phyloP scores from a whole-genome alignment of 306 rosid species.

The Corylus avellana region DNA sequence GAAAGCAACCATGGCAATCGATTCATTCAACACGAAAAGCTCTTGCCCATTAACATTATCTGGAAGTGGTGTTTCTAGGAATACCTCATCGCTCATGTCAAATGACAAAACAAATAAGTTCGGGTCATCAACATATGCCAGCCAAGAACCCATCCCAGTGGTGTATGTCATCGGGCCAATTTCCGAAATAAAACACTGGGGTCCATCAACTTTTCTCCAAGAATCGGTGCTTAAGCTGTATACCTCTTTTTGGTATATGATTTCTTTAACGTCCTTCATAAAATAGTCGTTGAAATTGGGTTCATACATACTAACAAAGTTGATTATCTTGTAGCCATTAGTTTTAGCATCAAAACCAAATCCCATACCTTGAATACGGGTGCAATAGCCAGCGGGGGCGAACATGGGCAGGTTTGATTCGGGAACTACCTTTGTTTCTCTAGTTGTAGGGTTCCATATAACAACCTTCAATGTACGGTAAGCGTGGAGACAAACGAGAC shows the following conservation, averaged over 20 bases:
- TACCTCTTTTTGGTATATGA: background rate
- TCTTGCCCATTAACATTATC: background rate
- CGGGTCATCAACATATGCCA: background rate
- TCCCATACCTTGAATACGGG: background rate
- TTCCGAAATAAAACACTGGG: background rate
- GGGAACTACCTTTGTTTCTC: background rate
- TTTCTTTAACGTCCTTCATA: too few relatives aligned
- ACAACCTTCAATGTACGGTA: background rate
- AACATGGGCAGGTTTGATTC: background rate
- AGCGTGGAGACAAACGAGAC: background rate
- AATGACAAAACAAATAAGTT: background rate
- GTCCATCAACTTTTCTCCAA: background rate
- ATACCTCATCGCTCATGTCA: background rate
- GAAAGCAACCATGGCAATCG: background rate
- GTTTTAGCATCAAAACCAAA: background rate
- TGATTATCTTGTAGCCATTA: slow-evolving; percentile 3
- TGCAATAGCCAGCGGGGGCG: background rate
- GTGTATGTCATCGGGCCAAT: background rate
- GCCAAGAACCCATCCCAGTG: background rate
- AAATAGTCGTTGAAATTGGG: background rate
- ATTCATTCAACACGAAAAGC: background rate
- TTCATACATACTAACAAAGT: background rate
- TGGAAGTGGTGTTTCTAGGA: background rate
- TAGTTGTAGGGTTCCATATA: background rate
- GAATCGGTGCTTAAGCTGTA: background rate